phyloP scores from a whole-genome alignment of 495 filamentous ascomycete species.

The Aspergillus wentii region DNA sequence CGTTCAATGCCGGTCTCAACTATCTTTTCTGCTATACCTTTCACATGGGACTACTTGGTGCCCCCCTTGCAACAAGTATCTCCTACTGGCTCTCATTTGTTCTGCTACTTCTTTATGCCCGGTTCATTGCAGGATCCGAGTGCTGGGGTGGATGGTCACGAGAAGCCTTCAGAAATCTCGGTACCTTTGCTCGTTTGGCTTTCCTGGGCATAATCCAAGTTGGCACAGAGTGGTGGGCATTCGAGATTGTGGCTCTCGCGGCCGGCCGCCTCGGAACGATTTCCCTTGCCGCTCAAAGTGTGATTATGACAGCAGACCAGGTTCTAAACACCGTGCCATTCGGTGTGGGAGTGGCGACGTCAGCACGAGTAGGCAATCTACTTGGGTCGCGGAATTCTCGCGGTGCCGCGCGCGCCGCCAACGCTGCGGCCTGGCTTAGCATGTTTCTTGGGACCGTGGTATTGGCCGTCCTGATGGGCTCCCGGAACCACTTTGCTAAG shows the following conservation, averaged over 20 bases:
- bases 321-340: slow-evolving; percentile 93
- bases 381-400: slow-evolving; percentile 65
- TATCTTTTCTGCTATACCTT: slow-evolving; percentile 75
- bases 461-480: slow-evolving; percentile 66
- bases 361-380: slow-evolving; percentile 74
- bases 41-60: slow-evolving; percentile 67
- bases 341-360: slow-evolving; percentile 80
- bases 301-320: slow-evolving; percentile 94
- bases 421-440: slow-evolving; percentile 72
- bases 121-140: slow-evolving; percentile 65
- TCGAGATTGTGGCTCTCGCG: slow-evolving; percentile 89
- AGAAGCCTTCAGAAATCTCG: slow-evolving; percentile 57
- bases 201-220: slow-evolving; percentile 80
- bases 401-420: slow-evolving; percentile 69
- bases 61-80: slow-evolving; percentile 77
- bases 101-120: slow-evolving; percentile 69
- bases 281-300: slow-evolving; percentile 78
- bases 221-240: slow-evolving; percentile 95
- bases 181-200: slow-evolving; percentile 73
- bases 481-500: slow-evolving; percentile 71
- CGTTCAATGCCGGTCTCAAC: slow-evolving; percentile 71
- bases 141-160: slow-evolving; percentile 82
- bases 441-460: slow-evolving; percentile 64
- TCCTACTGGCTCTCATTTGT: slow-evolving; percentile 85
- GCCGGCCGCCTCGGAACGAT: slow-evolving; percentile 82